Percentiles rank a stretch among this genome's conserved stretches.
Evolutionary conservation across 192 early-diverging fungal genomes (phyloP).

Genomic region (Dimargaris xerosporica): DNA sequence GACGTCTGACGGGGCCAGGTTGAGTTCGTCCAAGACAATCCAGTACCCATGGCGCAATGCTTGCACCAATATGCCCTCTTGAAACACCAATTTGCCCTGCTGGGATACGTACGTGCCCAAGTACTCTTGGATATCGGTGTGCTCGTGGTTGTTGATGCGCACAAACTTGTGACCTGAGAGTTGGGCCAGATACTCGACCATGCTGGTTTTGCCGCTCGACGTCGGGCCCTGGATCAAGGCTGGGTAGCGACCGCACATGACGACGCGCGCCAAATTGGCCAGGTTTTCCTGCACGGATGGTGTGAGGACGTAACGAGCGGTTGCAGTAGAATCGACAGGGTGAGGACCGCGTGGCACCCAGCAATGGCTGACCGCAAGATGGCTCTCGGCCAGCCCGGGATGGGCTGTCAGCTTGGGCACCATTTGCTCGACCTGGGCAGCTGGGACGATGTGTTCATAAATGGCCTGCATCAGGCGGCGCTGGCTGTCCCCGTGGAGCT

Average conservation of each 20-base stretch:
- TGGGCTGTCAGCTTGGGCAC: background rate
- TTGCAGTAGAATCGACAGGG: slow-evolving; percentile 10
- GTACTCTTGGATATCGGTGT: slow-evolving; percentile 97
- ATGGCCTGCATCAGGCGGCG: slow-evolving; percentile 33
- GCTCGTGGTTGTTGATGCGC: slow-evolving; percentile 98
- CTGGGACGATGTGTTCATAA: slow-evolving; percentile 38
- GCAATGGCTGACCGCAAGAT: background rate
- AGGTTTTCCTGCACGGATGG: slow-evolving; percentile 75
- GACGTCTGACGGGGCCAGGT: slow-evolving; percentile 95
- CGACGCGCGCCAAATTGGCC: slow-evolving; percentile 74
- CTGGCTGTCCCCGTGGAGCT: slow-evolving; percentile 58
- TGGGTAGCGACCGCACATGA: slow-evolving; percentile 79
- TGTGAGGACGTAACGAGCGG: slow-evolving; percentile 61
- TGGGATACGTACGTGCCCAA: slow-evolving; percentile 83
- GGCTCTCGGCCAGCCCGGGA: background rate
- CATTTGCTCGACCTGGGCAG: slow-evolving; percentile 27
- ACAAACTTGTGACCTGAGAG: slow-evolving; percentile 86
- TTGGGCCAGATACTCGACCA: slow-evolving; percentile 92
- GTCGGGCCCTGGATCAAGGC: slow-evolving; percentile 98
- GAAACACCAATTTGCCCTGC: slow-evolving; percentile 78
- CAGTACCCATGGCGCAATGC: slow-evolving; percentile 89
- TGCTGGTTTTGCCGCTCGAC: slow-evolving; percentile 92
- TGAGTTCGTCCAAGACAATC: slow-evolving; percentile 97
- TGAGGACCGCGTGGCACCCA: slow-evolving; percentile 4
- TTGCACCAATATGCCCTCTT: slow-evolving; percentile 89